Base-by-base conservation (phyloP, 2,329 filamentous ascomycete genomes). In the Colletotrichum sp. region DNA sequence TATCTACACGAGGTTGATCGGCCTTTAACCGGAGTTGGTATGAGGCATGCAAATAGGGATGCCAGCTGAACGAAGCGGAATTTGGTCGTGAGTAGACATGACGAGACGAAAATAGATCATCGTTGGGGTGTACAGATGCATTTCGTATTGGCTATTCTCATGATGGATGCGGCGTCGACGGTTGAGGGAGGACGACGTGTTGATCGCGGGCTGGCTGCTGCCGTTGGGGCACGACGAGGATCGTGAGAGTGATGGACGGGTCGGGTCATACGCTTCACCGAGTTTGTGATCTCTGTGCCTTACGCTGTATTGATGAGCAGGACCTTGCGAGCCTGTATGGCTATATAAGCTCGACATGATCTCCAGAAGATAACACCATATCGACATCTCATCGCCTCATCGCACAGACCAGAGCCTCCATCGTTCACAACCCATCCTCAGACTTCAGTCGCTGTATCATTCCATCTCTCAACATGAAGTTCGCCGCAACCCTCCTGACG, bases 401-500 rank as follows among this genome's bases (percentile, higher is more conserved):
- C 43, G 6, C 21, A 18, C 48, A 52, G 43, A 52, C 3, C 48
- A 38, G 7, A 21, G 12, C 58, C 32, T 28, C 7, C 16, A 61
- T 6, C 13, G 10, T 13, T 24, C 7, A 21, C 26, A 3, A 12
- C 5, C 6, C 16, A 9, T 6, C 7, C 4, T 48, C 13, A 12
- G 10, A 28, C 16, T n/a, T 64, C 24, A 36, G 6, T 30, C 7
- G 9, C 32, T 0, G 9, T 48, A 69, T 16, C 16, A 12, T 9
- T 26, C 14, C 5, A 32, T 4, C 26, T 4, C 5, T n/a, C 66
- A 74, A 14, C 28, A 82, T 82, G 81, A 80, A 79, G 74, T 61
- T 78, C 48, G 61, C 69, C 28, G 24, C 55, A 26, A 48, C 71
- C 4, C 1, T 80, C 32, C 26, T 77, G 2, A 14, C 36, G 34